Percentiles rank a stretch among this genome's conserved stretches.
phyloP scores from a whole-genome alignment of 23 red algal genomes.

The Gracilaria gracilis region DNA sequence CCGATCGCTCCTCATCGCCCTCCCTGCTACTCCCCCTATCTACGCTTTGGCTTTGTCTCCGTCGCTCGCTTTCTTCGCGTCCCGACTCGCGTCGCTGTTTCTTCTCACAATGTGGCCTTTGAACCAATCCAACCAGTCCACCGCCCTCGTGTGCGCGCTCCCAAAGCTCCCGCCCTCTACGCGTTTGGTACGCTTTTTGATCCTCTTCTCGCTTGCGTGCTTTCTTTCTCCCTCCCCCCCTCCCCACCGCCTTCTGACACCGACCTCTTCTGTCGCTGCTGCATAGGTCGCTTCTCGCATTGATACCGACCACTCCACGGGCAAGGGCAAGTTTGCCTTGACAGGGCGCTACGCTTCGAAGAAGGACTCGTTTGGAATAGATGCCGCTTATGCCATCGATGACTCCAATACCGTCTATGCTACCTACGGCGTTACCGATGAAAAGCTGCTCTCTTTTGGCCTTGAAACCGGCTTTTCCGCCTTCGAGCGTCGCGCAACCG shows the following conservation, averaged over 20 bases:
- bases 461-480: constrained; percentile 71
- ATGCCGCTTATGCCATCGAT: constrained; percentile 61
- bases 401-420: constrained; percentile 45
- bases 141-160: constrained; percentile 8
- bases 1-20: no score
- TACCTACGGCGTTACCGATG: constrained; percentile 74
- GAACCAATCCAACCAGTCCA: neutral
- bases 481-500: constrained; percentile 36
- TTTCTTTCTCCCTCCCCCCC: neutral
- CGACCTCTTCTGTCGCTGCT: neutral
- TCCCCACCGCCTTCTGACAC: neutral
- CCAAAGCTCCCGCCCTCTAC: neutral
- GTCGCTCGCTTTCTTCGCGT: neutral
- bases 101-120: neutral
- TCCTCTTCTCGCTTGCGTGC: neutral
- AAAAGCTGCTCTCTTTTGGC: constrained; percentile 59
- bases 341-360: constrained; percentile 64
- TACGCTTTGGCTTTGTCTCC: neutral
- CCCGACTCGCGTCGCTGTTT: neutral
- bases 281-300: constrained; percentile 47
- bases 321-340: constrained; percentile 70
- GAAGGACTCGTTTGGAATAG: constrained; percentile 69
- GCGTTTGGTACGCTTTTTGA: constrained; percentile 15
- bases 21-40: neutral
- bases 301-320: constrained; percentile 80